Evolutionary conservation across 1,284 basidiomycete species (phyloP).

Genomic region (Cystobasidium slooffiae): DNA sequence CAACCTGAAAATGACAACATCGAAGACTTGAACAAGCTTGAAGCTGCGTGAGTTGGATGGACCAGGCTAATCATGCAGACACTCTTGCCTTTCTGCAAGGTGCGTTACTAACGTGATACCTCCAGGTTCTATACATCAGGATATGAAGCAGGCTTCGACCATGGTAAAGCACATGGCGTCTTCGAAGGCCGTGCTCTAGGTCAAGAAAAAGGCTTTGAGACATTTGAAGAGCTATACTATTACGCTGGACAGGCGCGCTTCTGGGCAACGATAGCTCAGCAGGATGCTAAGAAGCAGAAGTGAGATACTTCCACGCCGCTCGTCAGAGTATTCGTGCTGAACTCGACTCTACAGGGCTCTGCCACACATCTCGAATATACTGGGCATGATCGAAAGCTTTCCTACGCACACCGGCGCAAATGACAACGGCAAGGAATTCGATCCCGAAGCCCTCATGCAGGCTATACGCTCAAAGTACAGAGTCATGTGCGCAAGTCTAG

Average conservation of each 20-base stretch:
- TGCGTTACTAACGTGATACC: background rate
- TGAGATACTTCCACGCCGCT: conserved; percentile 62
- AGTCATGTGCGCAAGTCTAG: conserved; percentile 79
- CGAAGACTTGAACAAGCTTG: conserved; percentile 35
- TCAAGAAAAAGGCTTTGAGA: conserved; percentile 86
- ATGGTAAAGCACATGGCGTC: conserved; percentile 84
- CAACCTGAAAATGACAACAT: background rate
- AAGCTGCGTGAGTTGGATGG: conserved; percentile 26
- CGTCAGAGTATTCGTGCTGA: background rate
- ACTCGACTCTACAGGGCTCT: background rate
- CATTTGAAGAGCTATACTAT: conserved; percentile 95
- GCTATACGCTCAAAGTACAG: conserved; percentile 88
- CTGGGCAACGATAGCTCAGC: conserved; percentile 64
- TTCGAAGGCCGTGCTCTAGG: conserved; percentile 92
- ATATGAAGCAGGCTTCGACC: conserved; percentile 74
- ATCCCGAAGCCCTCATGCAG: conserved; percentile 74
- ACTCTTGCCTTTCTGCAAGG: background rate
- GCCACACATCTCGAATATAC: conserved; percentile 2
- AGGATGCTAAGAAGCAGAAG: conserved; percentile 53
- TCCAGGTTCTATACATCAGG: conserved; percentile 78
- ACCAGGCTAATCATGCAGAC: background rate
- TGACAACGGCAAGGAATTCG: conserved; percentile 61
- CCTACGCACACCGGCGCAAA: conserved; percentile 70
- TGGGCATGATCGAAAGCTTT: conserved; percentile 66
- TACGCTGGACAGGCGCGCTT: conserved; percentile 81